phyloP scores from a whole-genome alignment of 805 yeast species.

The Candida jianshihensis region DNA sequence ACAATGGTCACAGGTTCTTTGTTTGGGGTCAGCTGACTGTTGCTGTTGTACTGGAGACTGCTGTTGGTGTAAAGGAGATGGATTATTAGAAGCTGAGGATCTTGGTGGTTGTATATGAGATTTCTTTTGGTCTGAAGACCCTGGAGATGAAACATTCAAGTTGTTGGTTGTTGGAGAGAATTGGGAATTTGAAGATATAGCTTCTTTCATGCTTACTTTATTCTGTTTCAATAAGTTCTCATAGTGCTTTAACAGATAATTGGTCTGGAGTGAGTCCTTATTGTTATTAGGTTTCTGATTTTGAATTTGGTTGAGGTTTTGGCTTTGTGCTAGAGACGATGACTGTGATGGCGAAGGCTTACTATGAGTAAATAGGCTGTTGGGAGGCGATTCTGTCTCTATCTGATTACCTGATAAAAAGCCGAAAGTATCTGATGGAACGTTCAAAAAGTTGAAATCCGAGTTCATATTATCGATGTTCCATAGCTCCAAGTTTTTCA shows the following conservation, averaged over 20 bases:
- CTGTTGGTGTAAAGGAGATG: neutral
- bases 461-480: conserved; percentile 12
- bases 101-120: neutral
- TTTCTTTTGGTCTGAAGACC: neutral
- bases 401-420: conserved; percentile 6
- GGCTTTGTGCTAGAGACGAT: neutral
- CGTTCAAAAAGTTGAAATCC: conserved; percentile 20
- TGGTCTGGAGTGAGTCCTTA: neutral
- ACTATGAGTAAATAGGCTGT: neutral
- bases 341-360: neutral
- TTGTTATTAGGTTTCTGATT: neutral
- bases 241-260: conserved; percentile 18
- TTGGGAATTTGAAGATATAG: conserved; percentile 12
- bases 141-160: conserved; percentile 1
- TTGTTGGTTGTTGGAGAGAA: conserved; percentile 7
- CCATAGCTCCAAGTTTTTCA: conserved; percentile 8
- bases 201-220: conserved; percentile 19
- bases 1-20: conserved; percentile 75
- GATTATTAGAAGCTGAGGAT: neutral
- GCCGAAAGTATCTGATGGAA: conserved; percentile 14
- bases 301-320: neutral
- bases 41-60: conserved; percentile 7
- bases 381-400: neutral
- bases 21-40: neutral
- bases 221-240: conserved; percentile 19